Conservation (phyloP, 2,329 filamentous ascomycete genomes). For the Cyanodermella asteris region DNA sequence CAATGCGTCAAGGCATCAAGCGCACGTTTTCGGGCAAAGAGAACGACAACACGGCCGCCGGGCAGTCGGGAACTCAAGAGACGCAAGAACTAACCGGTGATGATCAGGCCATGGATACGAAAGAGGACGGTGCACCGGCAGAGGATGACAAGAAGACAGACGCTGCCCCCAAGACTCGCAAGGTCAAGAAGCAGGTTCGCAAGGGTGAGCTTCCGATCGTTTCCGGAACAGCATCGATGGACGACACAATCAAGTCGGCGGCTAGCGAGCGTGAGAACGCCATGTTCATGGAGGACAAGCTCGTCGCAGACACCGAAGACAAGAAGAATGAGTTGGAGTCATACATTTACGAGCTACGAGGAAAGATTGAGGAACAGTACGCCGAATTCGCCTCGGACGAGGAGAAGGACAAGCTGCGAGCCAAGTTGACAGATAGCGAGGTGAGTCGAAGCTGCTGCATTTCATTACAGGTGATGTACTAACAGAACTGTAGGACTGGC, state of each 20-base stretch:
- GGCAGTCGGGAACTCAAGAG: conserved; percentile 4
- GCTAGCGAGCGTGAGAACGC: conserved; percentile 60
- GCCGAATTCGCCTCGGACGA: conserved; percentile 74
- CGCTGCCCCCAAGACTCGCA: conserved; percentile 67
- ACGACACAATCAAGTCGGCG: conserved; percentile 42
- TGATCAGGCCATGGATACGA: conserved; percentile 62
- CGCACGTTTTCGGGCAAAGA: conserved; percentile 5
- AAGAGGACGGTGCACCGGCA: conserved; percentile 36
- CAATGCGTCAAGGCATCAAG: not conserved
- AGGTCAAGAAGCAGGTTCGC: conserved; percentile 98
- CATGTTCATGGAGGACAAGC: conserved; percentile 97
- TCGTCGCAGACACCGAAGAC: conserved; percentile 92
- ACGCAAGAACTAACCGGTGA: conserved; percentile 8
- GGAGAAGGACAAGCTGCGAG: conserved; percentile 70
- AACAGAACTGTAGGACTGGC: conserved; percentile 80
- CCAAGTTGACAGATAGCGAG: conserved; percentile 67
- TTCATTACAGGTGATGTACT: conserved; percentile 1
- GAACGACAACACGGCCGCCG: conserved; percentile 6
- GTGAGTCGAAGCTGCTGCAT: conserved; percentile 40
- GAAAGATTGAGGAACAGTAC: conserved; percentile 85
- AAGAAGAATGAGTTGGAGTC: conserved; percentile 99
- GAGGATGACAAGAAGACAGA: no score
- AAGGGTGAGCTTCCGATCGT: conserved; percentile 87
- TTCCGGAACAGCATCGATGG: conserved; percentile 60
- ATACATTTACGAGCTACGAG: conserved; percentile 89